Evolutionary conservation across 225 moss, liverwort and hornwort genomes (phyloP), one percentile per base, ranked within the genome.

Genomic region (Physcomitrium patens): DNA sequence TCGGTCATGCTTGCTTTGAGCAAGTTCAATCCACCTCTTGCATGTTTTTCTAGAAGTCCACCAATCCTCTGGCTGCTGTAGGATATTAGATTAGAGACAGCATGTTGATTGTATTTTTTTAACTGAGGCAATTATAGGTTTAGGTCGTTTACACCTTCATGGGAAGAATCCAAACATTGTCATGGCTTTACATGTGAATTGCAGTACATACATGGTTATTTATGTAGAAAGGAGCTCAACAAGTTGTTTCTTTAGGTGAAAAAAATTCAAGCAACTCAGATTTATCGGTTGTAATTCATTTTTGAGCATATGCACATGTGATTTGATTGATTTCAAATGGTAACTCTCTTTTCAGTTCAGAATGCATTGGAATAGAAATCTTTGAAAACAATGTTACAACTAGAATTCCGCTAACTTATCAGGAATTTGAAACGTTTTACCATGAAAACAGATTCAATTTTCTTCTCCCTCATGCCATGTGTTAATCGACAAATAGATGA

Each of bases 1-100:
- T 82, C 90, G 0, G 96, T 92, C 0, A 62, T 94, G 17, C 76
- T 97, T 0, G 91, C 96, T 10, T 63, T 94, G 24, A 77, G 44
- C 53, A 93, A 87, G 80, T 77, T 97, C 18, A 13, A 97, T 9
- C 91, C 96, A 9, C 96, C 96, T 10, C 75, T 97, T 97, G 96
- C 82, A 97, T 94, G 96, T 91, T 59, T 8, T 94, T 97, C 79
- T 88, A 81, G 54, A 44, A 84, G 10, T 17, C 94, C 3, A 37
- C 2, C 55, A 62, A 59, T 18, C 17, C 80, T 1, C 54, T 70
- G 27, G 66, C 67, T 1, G 27, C 0, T 3, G 27, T 2, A 0
- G 27, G 55, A 2, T 84, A 26, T 27, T 84, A 24, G 24, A 24
- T 24, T 24, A 24, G 24, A 24, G 24, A 24, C 24, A 24, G 24